Evolutionary conservation across 768 basidiomycete species (phyloP).

Genomic region (Tylopilus sp.): DNA sequence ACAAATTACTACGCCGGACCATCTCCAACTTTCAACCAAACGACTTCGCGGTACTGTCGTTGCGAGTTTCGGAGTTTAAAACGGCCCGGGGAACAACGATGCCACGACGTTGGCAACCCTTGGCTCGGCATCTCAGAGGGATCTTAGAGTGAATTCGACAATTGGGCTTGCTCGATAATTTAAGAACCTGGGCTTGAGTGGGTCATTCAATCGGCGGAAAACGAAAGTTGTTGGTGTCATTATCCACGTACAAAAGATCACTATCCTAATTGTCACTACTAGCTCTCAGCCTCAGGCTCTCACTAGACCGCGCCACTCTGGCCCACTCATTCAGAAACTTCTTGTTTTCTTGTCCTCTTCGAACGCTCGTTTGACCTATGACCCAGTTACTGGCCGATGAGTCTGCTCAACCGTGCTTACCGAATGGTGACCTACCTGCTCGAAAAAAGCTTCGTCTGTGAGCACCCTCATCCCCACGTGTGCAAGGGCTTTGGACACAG

Average conservation of each 20-base stretch:
- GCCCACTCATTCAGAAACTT: constrained; percentile 2
- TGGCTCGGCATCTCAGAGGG: too few relatives aligned
- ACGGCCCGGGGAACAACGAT: too few relatives aligned
- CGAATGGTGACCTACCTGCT: constrained; percentile 39
- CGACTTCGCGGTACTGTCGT: too few relatives aligned
- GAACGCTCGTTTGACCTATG: constrained; percentile 47
- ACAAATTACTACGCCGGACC: too few relatives aligned
- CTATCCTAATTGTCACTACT: not conserved
- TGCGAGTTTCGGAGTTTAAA: too few relatives aligned
- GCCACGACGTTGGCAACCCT: too few relatives aligned
- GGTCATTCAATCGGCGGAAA: too few relatives aligned
- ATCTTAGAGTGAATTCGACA: too few relatives aligned
- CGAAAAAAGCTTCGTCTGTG: constrained; percentile 62
- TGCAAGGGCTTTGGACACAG: constrained; percentile 69
- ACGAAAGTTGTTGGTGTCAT: not conserved
- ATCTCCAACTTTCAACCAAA: too few relatives aligned
- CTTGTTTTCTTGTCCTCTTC: constrained; percentile 39
- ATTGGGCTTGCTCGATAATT: too few relatives aligned
- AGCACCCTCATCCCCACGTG: constrained; percentile 65
- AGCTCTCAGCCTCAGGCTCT: too few relatives aligned
- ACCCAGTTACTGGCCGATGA: not conserved
- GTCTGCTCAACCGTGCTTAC: not conserved
- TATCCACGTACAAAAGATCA: not conserved
- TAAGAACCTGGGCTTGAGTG: too few relatives aligned
- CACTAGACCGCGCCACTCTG: not conserved